Evolutionary conservation across 768 basidiomycete species (phyloP).

Genomic region (Amyloporia xantha): DNA sequence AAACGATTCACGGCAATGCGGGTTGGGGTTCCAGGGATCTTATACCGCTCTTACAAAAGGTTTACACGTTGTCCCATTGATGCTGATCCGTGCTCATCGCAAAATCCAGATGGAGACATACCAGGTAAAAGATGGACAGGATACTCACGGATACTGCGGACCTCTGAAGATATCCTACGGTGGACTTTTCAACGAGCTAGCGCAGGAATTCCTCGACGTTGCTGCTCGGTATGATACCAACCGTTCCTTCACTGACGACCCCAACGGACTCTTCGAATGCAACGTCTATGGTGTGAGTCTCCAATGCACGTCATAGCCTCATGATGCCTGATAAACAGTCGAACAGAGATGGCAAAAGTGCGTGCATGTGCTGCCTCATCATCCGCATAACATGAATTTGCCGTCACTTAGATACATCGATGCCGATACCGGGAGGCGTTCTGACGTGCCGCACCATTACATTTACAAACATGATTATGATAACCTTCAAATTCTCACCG

Average conservation of each 20-base stretch:
- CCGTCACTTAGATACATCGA: constrained; percentile 42
- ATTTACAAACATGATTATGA: constrained; percentile 26
- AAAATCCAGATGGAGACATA: constrained; percentile 27
- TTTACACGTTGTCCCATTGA: background rate
- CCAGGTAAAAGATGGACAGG: constrained; percentile 17
- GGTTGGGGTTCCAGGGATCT: constrained; percentile 57
- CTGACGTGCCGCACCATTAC: constrained; percentile 42
- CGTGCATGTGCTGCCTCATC: constrained; percentile 11
- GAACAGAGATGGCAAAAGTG: constrained; percentile 50
- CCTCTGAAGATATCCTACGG: constrained; percentile 36
- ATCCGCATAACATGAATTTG: background rate
- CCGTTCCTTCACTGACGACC: constrained; percentile 38
- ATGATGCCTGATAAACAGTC: too few relatives aligned
- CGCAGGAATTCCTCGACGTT: constrained; percentile 40
- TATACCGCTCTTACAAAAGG: constrained; percentile 51
- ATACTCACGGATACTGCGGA: constrained; percentile 30
- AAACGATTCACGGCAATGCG: constrained; percentile 38
- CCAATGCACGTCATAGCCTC: background rate
- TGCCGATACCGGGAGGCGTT: constrained; percentile 43
- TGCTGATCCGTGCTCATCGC: background rate
- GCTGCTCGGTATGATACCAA: constrained; percentile 41
- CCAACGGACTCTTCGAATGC: constrained; percentile 35
- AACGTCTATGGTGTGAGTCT: constrained; percentile 43
- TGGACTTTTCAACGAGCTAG: constrained; percentile 33
- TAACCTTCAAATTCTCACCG: constrained; percentile 29